Conservation (phyloP, 371 early-diverging fungal species). For the Haplosporangium sp. region DNA sequence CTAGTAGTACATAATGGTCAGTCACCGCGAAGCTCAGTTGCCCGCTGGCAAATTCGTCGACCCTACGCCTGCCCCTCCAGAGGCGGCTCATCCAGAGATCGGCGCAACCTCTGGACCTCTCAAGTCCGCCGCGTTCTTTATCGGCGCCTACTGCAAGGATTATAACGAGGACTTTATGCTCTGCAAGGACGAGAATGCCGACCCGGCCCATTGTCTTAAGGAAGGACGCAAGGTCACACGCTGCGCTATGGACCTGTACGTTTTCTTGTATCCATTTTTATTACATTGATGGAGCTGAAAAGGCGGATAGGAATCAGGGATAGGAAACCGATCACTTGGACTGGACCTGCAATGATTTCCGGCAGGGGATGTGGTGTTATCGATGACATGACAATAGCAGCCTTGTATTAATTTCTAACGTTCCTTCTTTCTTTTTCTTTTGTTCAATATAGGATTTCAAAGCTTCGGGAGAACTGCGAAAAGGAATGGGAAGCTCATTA, state of each 20-base stretch:
- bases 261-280: constrained; percentile 3
- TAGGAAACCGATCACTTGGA: too few species aligned
- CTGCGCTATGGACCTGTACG: constrained; percentile 91
- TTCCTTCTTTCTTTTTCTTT: constrained; percentile 3
- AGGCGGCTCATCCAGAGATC: constrained; percentile 84
- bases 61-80: constrained; percentile 78
- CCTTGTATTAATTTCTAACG: background rate
- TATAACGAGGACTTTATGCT: constrained; percentile 97
- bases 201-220: constrained; percentile 91
- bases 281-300: too few species aligned
- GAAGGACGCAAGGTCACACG: constrained; percentile 97
- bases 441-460: constrained; percentile 69
- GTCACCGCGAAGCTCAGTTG: constrained; percentile 40
- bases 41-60: constrained; percentile 69
- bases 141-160: constrained; percentile 89
- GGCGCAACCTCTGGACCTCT: constrained; percentile 94
- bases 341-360: too few species aligned
- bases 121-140: constrained; percentile 92
- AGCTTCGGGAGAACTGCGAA: constrained; percentile 92
- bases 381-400: background rate
- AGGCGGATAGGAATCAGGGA: background rate
- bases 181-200: constrained; percentile 91
- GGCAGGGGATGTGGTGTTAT: too few species aligned
- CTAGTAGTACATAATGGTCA: constrained; percentile 23
- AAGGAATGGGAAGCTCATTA: constrained; percentile 91